phyloP scores from a whole-genome alignment of 768 basidiomycete genomes.

The Tulasnella sp. region DNA sequence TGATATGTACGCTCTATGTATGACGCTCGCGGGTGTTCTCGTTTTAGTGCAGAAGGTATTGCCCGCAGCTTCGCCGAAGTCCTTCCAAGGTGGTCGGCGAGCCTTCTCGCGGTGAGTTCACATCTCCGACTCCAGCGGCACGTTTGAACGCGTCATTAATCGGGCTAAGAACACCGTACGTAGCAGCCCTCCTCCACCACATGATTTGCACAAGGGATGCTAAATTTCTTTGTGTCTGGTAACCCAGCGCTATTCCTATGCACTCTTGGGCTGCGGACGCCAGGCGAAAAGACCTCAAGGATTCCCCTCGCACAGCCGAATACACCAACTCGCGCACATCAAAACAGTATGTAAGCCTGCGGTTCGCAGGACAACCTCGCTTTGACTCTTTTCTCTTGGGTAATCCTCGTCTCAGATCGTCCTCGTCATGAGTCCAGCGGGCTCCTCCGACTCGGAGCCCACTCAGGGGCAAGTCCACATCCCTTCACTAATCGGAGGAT shows the following conservation, averaged over 20 bases:
- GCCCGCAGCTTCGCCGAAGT: not conserved
- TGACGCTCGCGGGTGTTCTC: not conserved
- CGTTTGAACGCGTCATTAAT: not conserved
- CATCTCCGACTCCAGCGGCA: not conserved
- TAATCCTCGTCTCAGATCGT: not conserved
- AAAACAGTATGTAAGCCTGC: too few species aligned
- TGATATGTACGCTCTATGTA: not conserved
- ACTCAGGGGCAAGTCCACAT: constrained; percentile 29
- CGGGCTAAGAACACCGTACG: not conserved
- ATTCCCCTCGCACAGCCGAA: too few species aligned
- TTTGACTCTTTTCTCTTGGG: not conserved
- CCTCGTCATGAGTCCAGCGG: not conserved
- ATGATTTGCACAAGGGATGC: not conserved
- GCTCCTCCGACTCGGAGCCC: not conserved
- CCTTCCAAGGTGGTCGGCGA: not conserved
- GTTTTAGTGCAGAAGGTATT: not conserved
- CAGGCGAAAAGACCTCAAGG: not conserved
- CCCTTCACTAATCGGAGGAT: constrained; percentile 48
- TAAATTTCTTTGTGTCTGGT: not conserved
- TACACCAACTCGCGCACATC: too few species aligned
- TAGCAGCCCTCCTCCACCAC: not conserved
- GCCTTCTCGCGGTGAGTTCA: not conserved
- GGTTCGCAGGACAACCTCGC: not conserved
- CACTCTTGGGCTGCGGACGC: not conserved
- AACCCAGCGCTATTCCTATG: not conserved